Conservation (phyloP, 163 green algal genomes). For the Chlamydomonas reinhardtii region DNA sequence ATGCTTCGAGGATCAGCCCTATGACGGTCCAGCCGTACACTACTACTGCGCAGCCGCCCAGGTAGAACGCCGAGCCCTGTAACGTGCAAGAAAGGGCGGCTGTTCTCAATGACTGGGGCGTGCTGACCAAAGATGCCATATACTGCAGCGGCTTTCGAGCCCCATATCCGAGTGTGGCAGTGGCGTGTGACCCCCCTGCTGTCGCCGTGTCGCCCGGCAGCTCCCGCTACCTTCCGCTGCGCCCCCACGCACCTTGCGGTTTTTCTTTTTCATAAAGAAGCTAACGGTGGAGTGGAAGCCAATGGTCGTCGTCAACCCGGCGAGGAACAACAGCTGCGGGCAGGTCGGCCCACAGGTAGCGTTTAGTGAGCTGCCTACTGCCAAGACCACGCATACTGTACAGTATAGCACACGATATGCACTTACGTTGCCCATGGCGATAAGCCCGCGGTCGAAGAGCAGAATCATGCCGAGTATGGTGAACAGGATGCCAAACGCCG, state of each 20-base stretch:
- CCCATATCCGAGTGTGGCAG: no score
- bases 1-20: conserved; percentile 90
- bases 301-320: conserved; percentile 93
- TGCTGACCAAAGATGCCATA: background rate
- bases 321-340: conserved; percentile 92
- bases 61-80: conserved; percentile 88
- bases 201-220: background rate
- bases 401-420: background rate
- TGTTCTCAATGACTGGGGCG: no score
- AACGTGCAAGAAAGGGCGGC: background rate
- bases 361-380: no score
- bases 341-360: background rate
- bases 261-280: conserved; percentile 93
- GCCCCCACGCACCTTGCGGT: conserved; percentile 79
- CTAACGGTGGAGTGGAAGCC: conserved; percentile 84
- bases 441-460: conserved; percentile 96
- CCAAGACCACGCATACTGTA: no score
- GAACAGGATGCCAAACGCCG: conserved; percentile 94
- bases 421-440: conserved; percentile 98
- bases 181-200: no score
- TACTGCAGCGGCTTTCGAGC: background rate
- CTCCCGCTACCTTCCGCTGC: background rate
- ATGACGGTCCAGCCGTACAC: conserved; percentile 91
- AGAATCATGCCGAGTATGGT: conserved; percentile 94
- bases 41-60: conserved; percentile 85